Base-by-base conservation (phyloP, 139 green algal genomes). In the Zygnema circumcarinatum region DNA sequence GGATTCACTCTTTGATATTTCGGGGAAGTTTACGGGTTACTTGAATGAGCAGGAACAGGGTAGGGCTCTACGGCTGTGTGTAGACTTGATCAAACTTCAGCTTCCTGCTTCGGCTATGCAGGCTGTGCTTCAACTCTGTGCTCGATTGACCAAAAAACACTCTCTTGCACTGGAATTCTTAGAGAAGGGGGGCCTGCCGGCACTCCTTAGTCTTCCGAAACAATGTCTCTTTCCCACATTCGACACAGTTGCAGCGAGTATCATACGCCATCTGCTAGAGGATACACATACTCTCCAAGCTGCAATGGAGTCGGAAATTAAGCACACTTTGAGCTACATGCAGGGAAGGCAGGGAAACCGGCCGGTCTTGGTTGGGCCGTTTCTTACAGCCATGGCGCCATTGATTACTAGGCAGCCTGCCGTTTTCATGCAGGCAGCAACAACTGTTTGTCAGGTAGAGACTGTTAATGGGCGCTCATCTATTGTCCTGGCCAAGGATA, bases 221-320 rank as follows among this genome's bases (percentile, higher is more conserved):
- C 41, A 91, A 0, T 93, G 91, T 81, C 81, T 94, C 38, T 68
- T 90, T 29, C 92, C 92, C 0, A 89, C 91, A 25, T 93, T 94
- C 21, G 95, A 98, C 90, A 79, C 91, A 0, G 78, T 93, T 52
- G 93, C 96, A 29, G 84, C 93, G 0, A 83, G 94, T 2, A 91
- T 99, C 20, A 85, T 99, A 56, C 92, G 95, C 0, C 94, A 98
- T 84, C 87, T 98, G 54, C 83, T 98, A 83, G 96, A 99, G 88
- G 96, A 99, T 88, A 93, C 93, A 0, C 81, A 85, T 40, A 98
- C 96, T 3, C 93, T 99, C 86, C 94, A 96, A 87, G 72, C 87
- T 0, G 95, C 94, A 74, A 98, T 99, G 96, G 96, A 98, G 89
- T 82, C 92, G 0, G 96, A 98, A 90, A 95, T 98, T 40, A 90